Conservation (phyloP, 176 grass and related monocot genomes). For the Bonia amplexicaulis region DNA sequence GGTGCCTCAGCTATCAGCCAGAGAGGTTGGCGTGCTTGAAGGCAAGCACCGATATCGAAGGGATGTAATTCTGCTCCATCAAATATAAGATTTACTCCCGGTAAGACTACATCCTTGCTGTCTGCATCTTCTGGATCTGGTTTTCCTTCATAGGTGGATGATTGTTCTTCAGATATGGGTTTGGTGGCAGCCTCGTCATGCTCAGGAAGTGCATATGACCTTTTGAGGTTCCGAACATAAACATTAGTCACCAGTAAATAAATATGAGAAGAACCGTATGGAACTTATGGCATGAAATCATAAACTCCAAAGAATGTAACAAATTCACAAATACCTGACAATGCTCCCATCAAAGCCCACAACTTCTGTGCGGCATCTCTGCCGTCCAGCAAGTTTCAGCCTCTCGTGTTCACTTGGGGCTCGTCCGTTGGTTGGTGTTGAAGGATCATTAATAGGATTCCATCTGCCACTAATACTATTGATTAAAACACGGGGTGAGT, state of each 20-base stretch:
- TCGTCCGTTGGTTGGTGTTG: slow-evolving; percentile 38
- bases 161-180: slow-evolving; percentile 48
- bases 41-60: slow-evolving; percentile 79
- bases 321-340: slow-evolving; percentile 63
- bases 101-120: slow-evolving; percentile 66
- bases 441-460: slow-evolving; percentile 54
- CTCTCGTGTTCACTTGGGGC: slow-evolving; percentile 51
- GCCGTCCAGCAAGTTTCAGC: slow-evolving; percentile 59
- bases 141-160: slow-evolving; percentile 39
- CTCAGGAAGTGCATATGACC: slow-evolving; percentile 74
- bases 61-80: slow-evolving; percentile 68
- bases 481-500: slow-evolving; percentile 56
- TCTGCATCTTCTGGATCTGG: slow-evolving; percentile 69
- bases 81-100: slow-evolving; percentile 92
- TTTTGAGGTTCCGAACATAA: slow-evolving; percentile 32
- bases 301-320: background rate
- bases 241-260: background rate
- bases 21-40: slow-evolving; percentile 87
- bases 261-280: background rate
- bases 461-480: slow-evolving; percentile 80
- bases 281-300: background rate
- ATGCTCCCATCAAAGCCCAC: slow-evolving; percentile 82
- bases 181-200: slow-evolving; percentile 47
- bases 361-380: slow-evolving; percentile 66
- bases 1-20: slow-evolving; percentile 86